Percentiles rank a stretch among this genome's conserved stretches.
Evolutionary conservation across 2,329 filamentous ascomycete genomes (phyloP).

Genomic region (Colletotrichum acutatum): DNA sequence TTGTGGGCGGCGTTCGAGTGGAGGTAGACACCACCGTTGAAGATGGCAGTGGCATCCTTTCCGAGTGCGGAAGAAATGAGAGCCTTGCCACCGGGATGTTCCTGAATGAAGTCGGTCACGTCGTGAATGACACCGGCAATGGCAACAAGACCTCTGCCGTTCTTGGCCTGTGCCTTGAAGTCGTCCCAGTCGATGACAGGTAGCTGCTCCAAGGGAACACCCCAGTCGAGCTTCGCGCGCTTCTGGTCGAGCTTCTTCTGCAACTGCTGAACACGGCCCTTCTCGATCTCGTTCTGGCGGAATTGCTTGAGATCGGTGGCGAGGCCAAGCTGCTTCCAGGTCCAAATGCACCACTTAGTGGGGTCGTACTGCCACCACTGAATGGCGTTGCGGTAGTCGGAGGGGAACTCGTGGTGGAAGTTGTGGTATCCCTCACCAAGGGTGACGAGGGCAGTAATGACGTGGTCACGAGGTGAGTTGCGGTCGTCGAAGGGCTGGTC

Average conservation of each 20-base stretch:
- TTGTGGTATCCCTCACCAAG: conserved; percentile 94
- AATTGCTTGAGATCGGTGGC: conserved; percentile 92
- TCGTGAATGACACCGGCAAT: conserved; percentile 90
- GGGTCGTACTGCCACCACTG: conserved; percentile 93
- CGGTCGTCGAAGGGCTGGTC: conserved; percentile 94
- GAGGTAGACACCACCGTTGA: conserved; percentile 91
- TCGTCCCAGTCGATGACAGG: conserved; percentile 90
- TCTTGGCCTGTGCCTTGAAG: conserved; percentile 81
- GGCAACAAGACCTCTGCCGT: conserved; percentile 79
- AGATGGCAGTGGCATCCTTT: conserved; percentile 90
- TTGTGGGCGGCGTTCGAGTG: conserved; percentile 94
- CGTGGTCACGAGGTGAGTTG: conserved; percentile 89
- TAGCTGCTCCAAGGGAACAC: conserved; percentile 84
- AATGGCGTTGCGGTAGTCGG: conserved; percentile 92
- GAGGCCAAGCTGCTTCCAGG: conserved; percentile 85
- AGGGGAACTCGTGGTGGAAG: conserved; percentile 95
- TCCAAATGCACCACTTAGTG: conserved; percentile 89
- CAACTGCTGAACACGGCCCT: conserved; percentile 86
- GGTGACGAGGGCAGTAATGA: conserved; percentile 86
- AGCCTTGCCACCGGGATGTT: conserved; percentile 90
- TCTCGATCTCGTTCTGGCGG: conserved; percentile 91
- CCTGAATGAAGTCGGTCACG: conserved; percentile 84
- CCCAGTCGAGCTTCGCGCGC: conserved; percentile 86
- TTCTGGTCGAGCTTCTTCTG: conserved; percentile 95
- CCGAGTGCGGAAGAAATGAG: conserved; percentile 85